phyloP scores from a whole-genome alignment of 2,329 filamentous ascomycete genomes.

The Elsinoe australis region DNA sequence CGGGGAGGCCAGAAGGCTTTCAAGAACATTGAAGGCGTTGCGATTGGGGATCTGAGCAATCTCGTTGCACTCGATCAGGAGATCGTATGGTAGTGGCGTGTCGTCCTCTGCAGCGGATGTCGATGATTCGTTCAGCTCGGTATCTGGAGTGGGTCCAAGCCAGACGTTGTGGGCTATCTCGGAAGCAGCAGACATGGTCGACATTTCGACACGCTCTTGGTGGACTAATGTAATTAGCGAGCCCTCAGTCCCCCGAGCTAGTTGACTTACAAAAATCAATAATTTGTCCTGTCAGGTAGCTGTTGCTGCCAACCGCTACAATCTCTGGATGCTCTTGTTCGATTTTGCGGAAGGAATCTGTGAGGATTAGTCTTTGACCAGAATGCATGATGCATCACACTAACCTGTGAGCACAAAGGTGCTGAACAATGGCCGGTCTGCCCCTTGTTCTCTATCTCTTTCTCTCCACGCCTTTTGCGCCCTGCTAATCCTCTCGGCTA shows the following conservation, averaged over 20 bases:
- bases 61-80: constrained; percentile 85
- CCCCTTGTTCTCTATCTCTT: constrained; percentile 37
- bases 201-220: constrained; percentile 66
- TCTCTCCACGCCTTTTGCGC: constrained; percentile 72
- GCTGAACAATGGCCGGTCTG: constrained; percentile 52
- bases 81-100: constrained; percentile 42
- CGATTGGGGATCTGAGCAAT: constrained; percentile 67
- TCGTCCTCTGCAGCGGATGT: constrained; percentile 41
- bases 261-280: constrained; percentile 65
- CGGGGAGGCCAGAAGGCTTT: constrained; percentile 42
- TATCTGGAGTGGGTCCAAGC: constrained; percentile 78
- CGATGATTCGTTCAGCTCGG: constrained; percentile 48
- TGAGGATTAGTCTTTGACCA: neutral
- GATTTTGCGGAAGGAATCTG: constrained; percentile 58
- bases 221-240: constrained; percentile 28
- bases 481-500: constrained; percentile 57
- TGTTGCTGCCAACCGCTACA: constrained; percentile 65
- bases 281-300: constrained; percentile 65
- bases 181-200: constrained; percentile 78
- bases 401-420: constrained; percentile 67
- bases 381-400: constrained; percentile 28
- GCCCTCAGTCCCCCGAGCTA: neutral
- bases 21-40: constrained; percentile 55
- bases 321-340: constrained; percentile 62
- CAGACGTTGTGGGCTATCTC: constrained; percentile 87